Percentiles rank a stretch among this genome's conserved stretches.
Evolutionary conservation across 2,329 filamentous ascomycete genomes (phyloP).

Genomic region (Fusarium sp.): DNA sequence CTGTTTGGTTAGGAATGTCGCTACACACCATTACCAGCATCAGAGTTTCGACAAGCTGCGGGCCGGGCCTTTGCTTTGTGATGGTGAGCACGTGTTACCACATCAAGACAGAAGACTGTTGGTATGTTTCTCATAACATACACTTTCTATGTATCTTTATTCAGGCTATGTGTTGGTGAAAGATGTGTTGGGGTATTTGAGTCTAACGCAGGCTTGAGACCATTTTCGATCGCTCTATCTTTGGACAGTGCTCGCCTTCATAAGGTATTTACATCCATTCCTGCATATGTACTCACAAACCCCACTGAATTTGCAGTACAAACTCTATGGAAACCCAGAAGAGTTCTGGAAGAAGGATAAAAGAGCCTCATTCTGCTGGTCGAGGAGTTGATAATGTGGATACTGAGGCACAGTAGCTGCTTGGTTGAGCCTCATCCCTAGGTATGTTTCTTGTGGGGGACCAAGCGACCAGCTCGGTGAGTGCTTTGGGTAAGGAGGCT

Average conservation of each 20-base stretch:
- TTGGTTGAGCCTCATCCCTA: conserved; percentile 29
- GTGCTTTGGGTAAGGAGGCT: conserved; percentile 31
- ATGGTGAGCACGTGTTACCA: conserved; percentile 15
- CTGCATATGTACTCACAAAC: not conserved
- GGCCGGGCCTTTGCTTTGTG: conserved; percentile 40
- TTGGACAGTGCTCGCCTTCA: not conserved
- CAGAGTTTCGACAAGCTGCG: conserved; percentile 39
- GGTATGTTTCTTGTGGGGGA: conserved; percentile 21
- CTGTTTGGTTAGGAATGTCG: not conserved
- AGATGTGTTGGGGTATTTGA: not conserved
- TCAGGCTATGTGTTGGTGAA: not conserved
- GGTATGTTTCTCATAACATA: not conserved
- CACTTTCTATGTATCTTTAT: not conserved
- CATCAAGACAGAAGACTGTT: conserved; percentile 8
- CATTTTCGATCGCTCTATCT: not conserved
- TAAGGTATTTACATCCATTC: not conserved
- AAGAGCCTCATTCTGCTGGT: conserved; percentile 7
- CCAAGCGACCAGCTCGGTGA: conserved; percentile 35
- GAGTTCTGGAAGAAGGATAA: conserved; percentile 19
- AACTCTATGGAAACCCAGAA: conserved; percentile 9
- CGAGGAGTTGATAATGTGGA: not conserved
- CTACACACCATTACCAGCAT: conserved; percentile 6
- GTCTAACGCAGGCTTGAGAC: no score
- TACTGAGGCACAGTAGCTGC: not conserved
- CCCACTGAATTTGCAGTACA: not conserved